Percentiles rank a stretch among this genome's conserved stretches.
These are phyloP conservation scores for Chimonanthus salicifolius DNA, from an alignment of 164 flowering plant species.

Conservation along the genomic window DNA sequence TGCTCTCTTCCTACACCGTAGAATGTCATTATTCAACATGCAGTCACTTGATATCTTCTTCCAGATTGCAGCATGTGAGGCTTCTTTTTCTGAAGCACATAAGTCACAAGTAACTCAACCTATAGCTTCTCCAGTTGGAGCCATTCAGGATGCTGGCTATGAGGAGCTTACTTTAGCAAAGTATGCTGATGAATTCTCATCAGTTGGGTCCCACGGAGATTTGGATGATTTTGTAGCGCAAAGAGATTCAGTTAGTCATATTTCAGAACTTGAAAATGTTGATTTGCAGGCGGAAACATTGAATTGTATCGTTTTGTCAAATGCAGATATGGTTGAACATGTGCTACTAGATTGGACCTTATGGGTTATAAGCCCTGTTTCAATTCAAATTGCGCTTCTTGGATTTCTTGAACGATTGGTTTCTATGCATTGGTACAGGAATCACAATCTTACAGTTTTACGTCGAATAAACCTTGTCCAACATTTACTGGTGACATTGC, in stretches of 20 bases:
- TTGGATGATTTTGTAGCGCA: constrained; percentile 83
- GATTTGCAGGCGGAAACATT: constrained; percentile 69
- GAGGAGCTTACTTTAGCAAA: constrained; percentile 65
- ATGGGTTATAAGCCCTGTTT: constrained; percentile 86
- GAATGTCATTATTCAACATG: constrained; percentile 92
- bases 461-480: constrained; percentile 94
- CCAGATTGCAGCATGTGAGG: constrained; percentile 99
- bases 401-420: constrained; percentile 96
- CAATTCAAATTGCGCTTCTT: constrained; percentile 84
- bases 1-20: constrained; percentile 77
- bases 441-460: constrained; percentile 88
- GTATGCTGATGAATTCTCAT: constrained; percentile 76
- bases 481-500: constrained; percentile 88
- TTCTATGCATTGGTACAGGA: constrained; percentile 98
- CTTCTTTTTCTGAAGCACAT: constrained; percentile 90
- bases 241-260: constrained; percentile 85
- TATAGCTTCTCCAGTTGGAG: constrained; percentile 37
- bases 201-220: constrained; percentile 84
- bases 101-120: constrained; percentile 34
- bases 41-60: constrained; percentile 92
- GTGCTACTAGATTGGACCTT: constrained; percentile 97
- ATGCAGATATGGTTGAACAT: constrained; percentile 99
- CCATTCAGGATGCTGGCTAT: constrained; percentile 43
- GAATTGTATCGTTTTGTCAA: constrained; percentile 91
- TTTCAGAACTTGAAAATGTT: constrained; percentile 84